Evolutionary conservation across 345 rosid species (phyloP), one percentile per base, ranked within the genome.

Genomic region (Rhodamnia argentea): DNA sequence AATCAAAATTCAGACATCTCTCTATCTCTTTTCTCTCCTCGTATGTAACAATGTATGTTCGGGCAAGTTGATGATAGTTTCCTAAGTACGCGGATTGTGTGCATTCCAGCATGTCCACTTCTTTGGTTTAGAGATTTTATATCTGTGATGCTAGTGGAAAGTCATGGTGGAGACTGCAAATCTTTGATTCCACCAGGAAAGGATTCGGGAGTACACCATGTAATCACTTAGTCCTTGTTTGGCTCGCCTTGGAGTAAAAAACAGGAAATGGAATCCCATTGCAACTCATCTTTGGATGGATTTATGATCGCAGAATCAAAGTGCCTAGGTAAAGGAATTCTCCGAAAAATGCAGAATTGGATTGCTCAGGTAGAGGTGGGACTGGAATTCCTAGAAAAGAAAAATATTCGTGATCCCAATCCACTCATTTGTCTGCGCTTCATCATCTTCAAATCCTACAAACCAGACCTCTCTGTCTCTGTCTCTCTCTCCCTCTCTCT

Each of bases 381-480:
- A 29, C 40, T 14, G 24, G 76, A 22, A 64, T 64, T 64, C 42
- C 76, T 64, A 64, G 76, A 20, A 29, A 37, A 37, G 22, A 29
- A 64, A 29, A 64, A 4, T 44, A 64, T 64, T 64, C 23, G 16
- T 0, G 5, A 29, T 7, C 42, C 23, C 76, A 32, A 64, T 23
- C 40, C 23, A 2, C 76, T 7, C 3, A 29, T 5, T 16, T 7
- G 3, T 64, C 44, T 29, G 23, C 15, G 44, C 76, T 29, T 64
- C 23, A 64, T 64, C 40, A 64, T 29, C 42, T 64, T 64, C 5
- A 64, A 15, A 29, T 62, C 75, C 75, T 62, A 62, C 42, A 29
- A 62, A 29, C 0, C 20, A 13, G 37, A n/a, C 14, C 64, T 26
- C 6, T n/a, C 40, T n/a, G n/a, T n/a, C n/a, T n/a, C n/a, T n/a